Evolutionary conservation across 345 rosid species (phyloP).

Genomic region (Isatis tinctoria): DNA sequence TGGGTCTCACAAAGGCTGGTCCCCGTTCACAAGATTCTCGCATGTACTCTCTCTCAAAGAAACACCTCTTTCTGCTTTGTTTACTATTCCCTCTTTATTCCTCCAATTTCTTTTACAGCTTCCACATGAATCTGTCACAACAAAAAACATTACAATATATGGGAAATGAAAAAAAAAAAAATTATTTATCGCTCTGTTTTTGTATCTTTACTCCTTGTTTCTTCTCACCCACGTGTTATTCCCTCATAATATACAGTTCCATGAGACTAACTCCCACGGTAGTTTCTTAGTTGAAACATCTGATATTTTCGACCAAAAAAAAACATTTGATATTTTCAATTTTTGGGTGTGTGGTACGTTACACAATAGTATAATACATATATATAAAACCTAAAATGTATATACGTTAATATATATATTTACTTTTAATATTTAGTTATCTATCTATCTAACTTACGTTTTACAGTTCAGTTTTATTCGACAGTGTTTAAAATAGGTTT

Average conservation of each 20-base stretch:
- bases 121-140: slow-evolving; percentile 4
- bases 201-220: slow-evolving; percentile 9
- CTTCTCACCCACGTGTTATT: not conserved
- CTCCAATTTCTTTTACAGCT: not conserved
- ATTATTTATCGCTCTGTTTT: not conserved
- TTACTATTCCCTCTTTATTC: not conserved
- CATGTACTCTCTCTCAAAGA: not conserved
- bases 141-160: not conserved
- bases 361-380: too few relatives aligned
- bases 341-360: not conserved
- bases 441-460: too few relatives aligned
- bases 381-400: not conserved
- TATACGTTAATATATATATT: not conserved
- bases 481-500: too few relatives aligned
- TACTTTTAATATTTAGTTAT: too few relatives aligned
- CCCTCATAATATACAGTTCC: not conserved
- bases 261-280: not conserved
- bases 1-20: not conserved
- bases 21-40: not conserved
- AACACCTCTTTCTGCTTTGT: not conserved
- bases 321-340: not conserved
- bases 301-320: not conserved
- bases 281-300: not conserved
- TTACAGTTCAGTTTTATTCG: too few relatives aligned
- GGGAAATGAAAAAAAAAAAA: not conserved